phyloP scores from a whole-genome alignment of 1,284 basidiomycete genomes.

The Pterulicium gracile region DNA sequence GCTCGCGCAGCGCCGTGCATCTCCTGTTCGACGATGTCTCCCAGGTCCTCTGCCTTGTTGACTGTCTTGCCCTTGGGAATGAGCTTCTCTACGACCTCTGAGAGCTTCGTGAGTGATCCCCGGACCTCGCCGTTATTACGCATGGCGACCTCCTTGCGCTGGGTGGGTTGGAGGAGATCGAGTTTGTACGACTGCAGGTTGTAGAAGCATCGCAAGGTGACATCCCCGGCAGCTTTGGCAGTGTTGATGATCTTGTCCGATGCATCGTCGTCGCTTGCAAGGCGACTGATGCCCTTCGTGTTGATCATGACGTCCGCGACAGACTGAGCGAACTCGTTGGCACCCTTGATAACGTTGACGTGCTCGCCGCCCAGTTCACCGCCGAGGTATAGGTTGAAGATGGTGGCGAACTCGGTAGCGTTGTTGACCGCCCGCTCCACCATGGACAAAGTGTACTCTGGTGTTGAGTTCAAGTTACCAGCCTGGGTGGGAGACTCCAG shows the following conservation, averaged over 20 bases:
- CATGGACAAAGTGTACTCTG: slow-evolving; percentile 97
- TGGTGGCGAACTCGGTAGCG: slow-evolving; percentile 91
- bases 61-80: slow-evolving; percentile 78
- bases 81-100: slow-evolving; percentile 79
- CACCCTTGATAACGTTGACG: slow-evolving; percentile 96
- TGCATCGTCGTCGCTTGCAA: slow-evolving; percentile 85
- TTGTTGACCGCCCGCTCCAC: slow-evolving; percentile 94
- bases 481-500: slow-evolving; percentile 90
- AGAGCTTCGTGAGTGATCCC: slow-evolving; percentile 73
- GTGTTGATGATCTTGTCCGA: slow-evolving; percentile 81
- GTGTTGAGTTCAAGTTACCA: slow-evolving; percentile 93
- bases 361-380: slow-evolving; percentile 88
- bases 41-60: slow-evolving; percentile 81
- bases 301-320: slow-evolving; percentile 87
- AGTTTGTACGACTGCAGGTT: slow-evolving; percentile 95
- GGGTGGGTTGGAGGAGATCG: slow-evolving; percentile 59
- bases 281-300: slow-evolving; percentile 91
- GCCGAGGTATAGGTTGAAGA: slow-evolving; percentile 87
- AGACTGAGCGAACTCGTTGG: slow-evolving; percentile 94
- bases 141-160: slow-evolving; percentile 82
- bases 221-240: slow-evolving; percentile 84
- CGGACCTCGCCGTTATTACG: slow-evolving; percentile 86
- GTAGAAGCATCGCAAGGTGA: slow-evolving; percentile 86
- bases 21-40: slow-evolving; percentile 93
- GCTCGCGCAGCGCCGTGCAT: slow-evolving; percentile 91